Evolutionary conservation across 2,329 filamentous ascomycete genomes (phyloP), one percentile per base, ranked within the genome.

Genomic region (Scorias spongiosa): DNA sequence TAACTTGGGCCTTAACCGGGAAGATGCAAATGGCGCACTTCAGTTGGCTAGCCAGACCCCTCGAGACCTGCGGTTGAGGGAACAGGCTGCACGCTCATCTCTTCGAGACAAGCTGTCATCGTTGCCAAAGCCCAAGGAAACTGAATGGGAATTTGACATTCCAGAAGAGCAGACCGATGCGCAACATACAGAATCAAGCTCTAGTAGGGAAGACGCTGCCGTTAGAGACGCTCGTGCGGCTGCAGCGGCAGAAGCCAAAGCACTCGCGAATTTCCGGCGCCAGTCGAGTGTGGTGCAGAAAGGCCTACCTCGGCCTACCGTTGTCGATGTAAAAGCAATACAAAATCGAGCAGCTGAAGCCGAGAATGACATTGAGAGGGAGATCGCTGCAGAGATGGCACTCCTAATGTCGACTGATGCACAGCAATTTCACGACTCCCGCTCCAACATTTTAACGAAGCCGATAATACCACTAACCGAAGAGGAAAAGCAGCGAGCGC

Each of bases 281-380:
- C 80, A 91, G 54, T 93, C 84, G 1, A 87, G 93, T 57, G 88
- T 93, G n/a, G 79, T 95, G 63, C 89, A 96, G 64, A 79, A 75
- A 52, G 76, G 75, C 3, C 68, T 98, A 10, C 91, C 91, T 7
- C 75, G 89, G 39, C 87, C 91, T 1, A 71, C 72, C 1, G 65
- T 72, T 2, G 70, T 96, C 11, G 81, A 96, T 59, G 63, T 91
- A 17, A 68, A 79, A 42, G 70, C 71, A 1, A 66, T 96, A 51
- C 59, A 87, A 42, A 73, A 77, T 49, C 71, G 70, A 29, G 82
- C 81, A 0, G 70, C 74, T 2, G 63, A 70, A 10, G 64, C 81
- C 4, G 57, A 70, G 2, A 78, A 88, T 54, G 74, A 79, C 0
- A 71, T 80, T n/a, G 71, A 81, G 54, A 69, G 72, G 10, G 67